Evolutionary conservation across 805 yeast genomes (phyloP).

Genomic region (Wickerhamiella musiphila): DNA sequence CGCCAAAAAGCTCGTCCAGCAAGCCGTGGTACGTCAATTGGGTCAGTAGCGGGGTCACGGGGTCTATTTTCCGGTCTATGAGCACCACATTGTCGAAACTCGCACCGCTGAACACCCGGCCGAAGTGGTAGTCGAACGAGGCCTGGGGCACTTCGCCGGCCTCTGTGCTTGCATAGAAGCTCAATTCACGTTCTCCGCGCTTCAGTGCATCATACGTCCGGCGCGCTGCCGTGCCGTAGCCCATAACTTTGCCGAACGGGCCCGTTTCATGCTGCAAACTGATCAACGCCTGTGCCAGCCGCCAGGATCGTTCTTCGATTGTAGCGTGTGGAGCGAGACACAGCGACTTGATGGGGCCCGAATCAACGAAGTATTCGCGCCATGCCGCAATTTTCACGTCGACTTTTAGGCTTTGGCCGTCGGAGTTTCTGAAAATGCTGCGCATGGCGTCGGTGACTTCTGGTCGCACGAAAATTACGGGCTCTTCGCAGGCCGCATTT

Average conservation of each 20-base stretch:
- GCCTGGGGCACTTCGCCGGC: slow-evolving; percentile 13
- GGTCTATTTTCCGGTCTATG: slow-evolving; percentile 63
- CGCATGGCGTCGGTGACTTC: too few species aligned
- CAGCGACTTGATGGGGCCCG: slow-evolving; percentile 17
- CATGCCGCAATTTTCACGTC: slow-evolving; percentile 27
- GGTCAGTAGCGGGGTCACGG: slow-evolving; percentile 48
- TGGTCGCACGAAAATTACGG: too few species aligned
- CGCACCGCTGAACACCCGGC: slow-evolving; percentile 18
- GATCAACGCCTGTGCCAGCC: slow-evolving; percentile 33
- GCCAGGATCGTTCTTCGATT: slow-evolving; percentile 10
- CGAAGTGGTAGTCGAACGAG: slow-evolving; percentile 17
- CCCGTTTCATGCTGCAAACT: slow-evolving; percentile 27
- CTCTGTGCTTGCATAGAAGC: too few species aligned
- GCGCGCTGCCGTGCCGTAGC: slow-evolving; percentile 42
- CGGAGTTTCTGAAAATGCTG: too few species aligned
- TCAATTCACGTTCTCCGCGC: too few species aligned
- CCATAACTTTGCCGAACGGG: slow-evolving; percentile 34
- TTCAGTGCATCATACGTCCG: slow-evolving; percentile 30
- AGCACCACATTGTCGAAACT: slow-evolving; percentile 45
- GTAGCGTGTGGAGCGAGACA: slow-evolving; percentile 21
- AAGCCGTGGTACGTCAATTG: slow-evolving; percentile 76
- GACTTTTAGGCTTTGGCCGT: too few species aligned
- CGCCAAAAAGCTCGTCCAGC: slow-evolving; percentile 50
- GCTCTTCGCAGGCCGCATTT: too few species aligned
- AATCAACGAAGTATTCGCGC: slow-evolving; percentile 26